phyloP scores from a whole-genome alignment of 1,139 yeast genomes.

The Magnusiomyces suaveolens region DNA sequence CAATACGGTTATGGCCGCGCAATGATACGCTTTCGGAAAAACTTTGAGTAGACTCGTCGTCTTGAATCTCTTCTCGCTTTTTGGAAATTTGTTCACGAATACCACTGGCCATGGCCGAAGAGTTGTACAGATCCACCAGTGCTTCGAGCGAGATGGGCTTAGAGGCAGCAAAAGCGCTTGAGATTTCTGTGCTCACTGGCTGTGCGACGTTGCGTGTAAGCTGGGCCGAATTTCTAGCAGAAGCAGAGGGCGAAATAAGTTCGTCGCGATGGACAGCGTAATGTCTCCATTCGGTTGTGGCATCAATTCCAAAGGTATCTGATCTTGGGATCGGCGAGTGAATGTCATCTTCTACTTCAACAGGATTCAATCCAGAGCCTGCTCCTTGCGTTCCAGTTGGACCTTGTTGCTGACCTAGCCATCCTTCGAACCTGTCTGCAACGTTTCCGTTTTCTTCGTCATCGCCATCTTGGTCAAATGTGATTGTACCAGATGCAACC shows the following conservation, averaged over 20 bases:
- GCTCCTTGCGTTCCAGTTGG: not conserved
- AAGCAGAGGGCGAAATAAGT: slow-evolving; percentile 1
- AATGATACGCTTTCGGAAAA: slow-evolving; percentile 8
- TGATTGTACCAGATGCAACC: slow-evolving; percentile 34
- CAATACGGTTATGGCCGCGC: slow-evolving; percentile 38
- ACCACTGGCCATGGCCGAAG: slow-evolving; percentile 45
- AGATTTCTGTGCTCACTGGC: not conserved
- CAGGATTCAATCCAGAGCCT: slow-evolving; percentile 6
- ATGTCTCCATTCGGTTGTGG: slow-evolving; percentile 84
- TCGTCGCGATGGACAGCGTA: slow-evolving; percentile 80
- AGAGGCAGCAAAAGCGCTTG: not conserved
- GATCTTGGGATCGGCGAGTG: slow-evolving; percentile 18
- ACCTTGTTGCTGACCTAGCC: slow-evolving; percentile 4
- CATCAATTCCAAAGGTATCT: slow-evolving; percentile 26
- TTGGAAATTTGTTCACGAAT: slow-evolving; percentile 41
- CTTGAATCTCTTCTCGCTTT: slow-evolving; percentile 17
- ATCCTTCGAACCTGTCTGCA: slow-evolving; percentile 8
- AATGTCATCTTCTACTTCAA: slow-evolving; percentile 38
- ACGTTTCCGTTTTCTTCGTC: slow-evolving; percentile 9
- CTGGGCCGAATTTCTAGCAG: not conserved
- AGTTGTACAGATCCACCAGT: slow-evolving; percentile 34
- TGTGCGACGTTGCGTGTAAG: not conserved
- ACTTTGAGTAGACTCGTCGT: slow-evolving; percentile 28
- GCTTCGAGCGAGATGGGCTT: slow-evolving; percentile 19
- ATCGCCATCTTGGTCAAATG: slow-evolving; percentile 15